Base-by-base conservation (phyloP, 2,329 filamentous ascomycete species). In the Harringtonia lauricola region DNA sequence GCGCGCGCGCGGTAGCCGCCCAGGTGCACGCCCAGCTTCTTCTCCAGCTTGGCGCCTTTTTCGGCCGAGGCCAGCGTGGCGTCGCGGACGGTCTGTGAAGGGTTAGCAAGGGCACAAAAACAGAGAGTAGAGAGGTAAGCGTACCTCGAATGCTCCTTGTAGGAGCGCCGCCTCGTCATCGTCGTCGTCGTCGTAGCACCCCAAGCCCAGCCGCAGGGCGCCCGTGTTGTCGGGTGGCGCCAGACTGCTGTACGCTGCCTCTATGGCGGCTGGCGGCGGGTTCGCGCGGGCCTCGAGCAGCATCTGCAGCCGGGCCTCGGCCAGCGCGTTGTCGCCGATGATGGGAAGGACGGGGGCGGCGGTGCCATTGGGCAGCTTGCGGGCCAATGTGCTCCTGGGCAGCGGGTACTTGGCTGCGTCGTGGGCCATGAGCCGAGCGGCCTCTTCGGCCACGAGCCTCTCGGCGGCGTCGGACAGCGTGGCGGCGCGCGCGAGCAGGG, bases 1-100 rank as follows among this genome's bases (percentile, higher is more conserved):
- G 86, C 80, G 28, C 92, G 83, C 53, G 88, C 81, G 59, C 89
- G 81, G 64, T 98, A 98, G 14, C 92, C 92, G 21, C 89, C 89
- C 3, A 94, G 78, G 55, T 92, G 82, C 43, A 94, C 71, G 0
- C 73, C 71, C n/a, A 98, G 75, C 64, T 92, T 95, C 74, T 95
- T 95, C 64, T 96, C 89, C 1, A 94, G 68, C 62, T 90, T 94
- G 58, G 87, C 86, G 43, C 85, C 86, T 45, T 81, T 75, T 53
- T 90, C 81, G 3, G 89, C 92, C 0, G 80, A 79, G 3, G 74
- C 67, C 53, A 85, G 73, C 49, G 95, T 83, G 8, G 74, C 70
- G 38, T 85, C 76, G 62, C 92, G 84, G 2, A 88, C 74, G 37
- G 72, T 72, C 80, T 84, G 46, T 33, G 9, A 45, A 44, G 52